Percentiles rank a stretch among this genome's conserved stretches.
phyloP scores from a whole-genome alignment of 2,329 filamentous ascomycete genomes.

The Fusarium armeniacum region DNA sequence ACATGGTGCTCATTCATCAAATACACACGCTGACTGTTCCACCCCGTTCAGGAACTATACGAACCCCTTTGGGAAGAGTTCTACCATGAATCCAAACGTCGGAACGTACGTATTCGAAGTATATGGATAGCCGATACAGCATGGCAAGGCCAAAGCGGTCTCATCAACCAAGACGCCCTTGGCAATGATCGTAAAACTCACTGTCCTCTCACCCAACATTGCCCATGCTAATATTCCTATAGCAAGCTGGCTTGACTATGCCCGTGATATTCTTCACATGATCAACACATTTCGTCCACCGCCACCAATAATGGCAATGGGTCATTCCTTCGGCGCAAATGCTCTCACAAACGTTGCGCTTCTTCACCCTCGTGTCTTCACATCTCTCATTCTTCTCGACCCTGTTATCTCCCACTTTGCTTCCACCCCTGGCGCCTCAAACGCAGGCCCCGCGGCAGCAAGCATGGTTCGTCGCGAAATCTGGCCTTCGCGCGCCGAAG shows the following conservation, averaged over 20 bases:
- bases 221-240: constrained; percentile 13
- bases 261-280: constrained; percentile 86
- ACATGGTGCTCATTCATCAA: neutral
- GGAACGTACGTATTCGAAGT: constrained; percentile 78
- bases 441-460: constrained; percentile 63
- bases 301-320: constrained; percentile 84
- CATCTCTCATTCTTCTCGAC: constrained; percentile 83
- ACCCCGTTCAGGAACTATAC: constrained; percentile 81
- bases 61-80: constrained; percentile 93
- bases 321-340: constrained; percentile 89
- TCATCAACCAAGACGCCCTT: constrained; percentile 80
- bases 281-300: constrained; percentile 86
- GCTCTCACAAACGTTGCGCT: constrained; percentile 79
- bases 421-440: constrained; percentile 54
- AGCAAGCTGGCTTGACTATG: constrained; percentile 83
- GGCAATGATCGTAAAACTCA: constrained; percentile 83
- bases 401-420: constrained; percentile 76
- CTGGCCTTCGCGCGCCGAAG: constrained; percentile 83
- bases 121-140: constrained; percentile 95
- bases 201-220: neutral
- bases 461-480: constrained; percentile 81
- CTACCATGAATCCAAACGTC: constrained; percentile 66
- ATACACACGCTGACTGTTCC: neutral
- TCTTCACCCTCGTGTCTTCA: constrained; percentile 84
- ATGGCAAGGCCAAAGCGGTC: constrained; percentile 83